Evolutionary conservation across 257 asterid genomes (phyloP).

Genomic region (Ilex asprella): DNA sequence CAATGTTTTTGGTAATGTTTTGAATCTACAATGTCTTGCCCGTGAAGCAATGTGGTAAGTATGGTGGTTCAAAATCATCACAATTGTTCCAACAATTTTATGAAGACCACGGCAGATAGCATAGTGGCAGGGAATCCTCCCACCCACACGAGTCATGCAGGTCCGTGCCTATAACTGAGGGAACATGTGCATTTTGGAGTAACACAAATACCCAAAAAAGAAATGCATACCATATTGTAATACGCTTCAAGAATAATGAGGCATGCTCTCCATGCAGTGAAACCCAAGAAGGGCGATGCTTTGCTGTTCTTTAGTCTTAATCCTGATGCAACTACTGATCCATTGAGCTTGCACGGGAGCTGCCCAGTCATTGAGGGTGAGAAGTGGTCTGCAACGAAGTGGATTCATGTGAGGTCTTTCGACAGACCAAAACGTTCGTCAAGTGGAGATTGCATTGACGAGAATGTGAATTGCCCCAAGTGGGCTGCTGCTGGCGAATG

Average conservation of each 20-base stretch:
- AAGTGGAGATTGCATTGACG: conserved; percentile 34
- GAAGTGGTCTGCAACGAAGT: conserved; percentile 91
- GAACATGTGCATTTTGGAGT: no score
- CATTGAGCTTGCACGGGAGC: conserved; percentile 78
- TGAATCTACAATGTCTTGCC: no score
- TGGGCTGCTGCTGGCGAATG: conserved; percentile 84
- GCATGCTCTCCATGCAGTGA: conserved; percentile 36
- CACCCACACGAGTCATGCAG: no score
- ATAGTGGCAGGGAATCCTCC: no score
- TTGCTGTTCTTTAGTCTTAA: conserved; percentile 85
- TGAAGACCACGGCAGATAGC: no score
- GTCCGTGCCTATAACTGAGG: neutral
- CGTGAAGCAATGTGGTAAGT: no score
- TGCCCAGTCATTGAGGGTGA: conserved; percentile 89
- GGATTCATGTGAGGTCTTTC: conserved; percentile 74
- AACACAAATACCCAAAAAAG: neutral
- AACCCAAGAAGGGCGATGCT: conserved; percentile 72
- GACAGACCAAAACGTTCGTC: conserved; percentile 17
- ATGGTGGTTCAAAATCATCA: no score
- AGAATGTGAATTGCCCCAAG: conserved; percentile 35
- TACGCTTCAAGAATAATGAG: no score
- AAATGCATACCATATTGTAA: no score
- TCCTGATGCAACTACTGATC: conserved; percentile 66
- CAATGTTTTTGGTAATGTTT: no score
- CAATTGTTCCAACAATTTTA: no score